Evolutionary conservation across 2,329 filamentous ascomycete genomes (phyloP), one percentile per base, ranked within the genome.

Genomic region (Microsporum canis): DNA sequence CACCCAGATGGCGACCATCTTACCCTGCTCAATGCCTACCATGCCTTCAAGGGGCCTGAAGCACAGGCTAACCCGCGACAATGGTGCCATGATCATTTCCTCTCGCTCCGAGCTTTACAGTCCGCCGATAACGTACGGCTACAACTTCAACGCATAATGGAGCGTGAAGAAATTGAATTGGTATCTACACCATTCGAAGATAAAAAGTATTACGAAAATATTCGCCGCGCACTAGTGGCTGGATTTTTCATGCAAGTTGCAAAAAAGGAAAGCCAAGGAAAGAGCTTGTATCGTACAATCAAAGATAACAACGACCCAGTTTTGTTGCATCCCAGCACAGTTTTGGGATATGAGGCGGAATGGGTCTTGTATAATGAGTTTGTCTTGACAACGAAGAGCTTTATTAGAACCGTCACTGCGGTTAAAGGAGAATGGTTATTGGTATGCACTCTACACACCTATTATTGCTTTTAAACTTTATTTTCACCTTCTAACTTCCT

Each of bases 181-280:
- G 74, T 96, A 60, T 94, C 88, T 59, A 97, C 92, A 0, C 83
- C 88, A 0, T 97, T 96, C 71, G 88, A 91, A 69, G 87, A 97
- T 77, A 96, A 95, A 80, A 89, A 95, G 71, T 99, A 99, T 79
- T 99, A 97, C 76, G 90, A 85, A 73, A 99, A 99, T 74, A 99
- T 99, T 69, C 88, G 92, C 51, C 86, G 91, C 41, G 92, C 94
- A 6, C 82, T 99, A 12, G 87, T 96, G 10, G 84, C 91, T 0
- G 94, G 95, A 38, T 99, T 99, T 82, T 99, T 99, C 81, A 99
- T 99, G 94, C 94, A 99, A 74, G 89, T 97, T 27, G 95, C 94
- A 62, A 96, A 95, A 84, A 90, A 88, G 72, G 91, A 97, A 71
- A 84, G 84, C 58, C 86, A 84, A 34, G 88, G 89, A 71, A 97